Percentiles rank a stretch among this genome's conserved stretches.
These are phyloP conservation scores for Triglochin maritima DNA, from an alignment of 106 monocot species.

Conservation along the genomic window DNA sequence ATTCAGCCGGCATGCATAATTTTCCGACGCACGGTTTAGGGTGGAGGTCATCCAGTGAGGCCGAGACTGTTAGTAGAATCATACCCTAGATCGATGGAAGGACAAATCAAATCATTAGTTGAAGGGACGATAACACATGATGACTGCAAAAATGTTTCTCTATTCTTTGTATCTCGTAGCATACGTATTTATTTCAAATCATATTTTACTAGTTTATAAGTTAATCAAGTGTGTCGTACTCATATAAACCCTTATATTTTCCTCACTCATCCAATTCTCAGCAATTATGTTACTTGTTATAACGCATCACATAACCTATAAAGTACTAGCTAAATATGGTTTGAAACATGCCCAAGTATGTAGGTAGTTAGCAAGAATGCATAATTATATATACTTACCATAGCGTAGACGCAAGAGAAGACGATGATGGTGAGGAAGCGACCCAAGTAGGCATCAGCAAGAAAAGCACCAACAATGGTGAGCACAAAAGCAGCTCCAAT, in stretches of 20 bases:
- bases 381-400: conserved; percentile 6
- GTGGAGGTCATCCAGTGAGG: conserved; percentile 16
- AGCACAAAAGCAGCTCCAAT: conserved; percentile 26
- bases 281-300: too few relatives aligned
- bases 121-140: neutral
- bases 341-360: neutral
- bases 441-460: conserved; percentile 42
- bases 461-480: conserved; percentile 36
- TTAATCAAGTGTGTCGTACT: too few relatives aligned
- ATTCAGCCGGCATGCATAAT: conserved; percentile 6
- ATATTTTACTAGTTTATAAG: too few relatives aligned
- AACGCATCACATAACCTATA: neutral
- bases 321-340: neutral
- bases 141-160: too few relatives aligned
- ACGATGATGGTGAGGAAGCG: conserved; percentile 33
- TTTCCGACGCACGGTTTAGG: conserved; percentile 14
- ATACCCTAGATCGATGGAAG: conserved; percentile 24
- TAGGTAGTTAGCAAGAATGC: neutral
- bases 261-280: too few relatives aligned
- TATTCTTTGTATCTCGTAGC: too few relatives aligned
- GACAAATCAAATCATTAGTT: too few relatives aligned
- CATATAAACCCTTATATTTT: too few relatives aligned
- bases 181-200: too few relatives aligned
- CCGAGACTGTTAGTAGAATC: conserved; percentile 28
- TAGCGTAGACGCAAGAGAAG: conserved; percentile 29